Base-by-base conservation (phyloP, 805 yeast species). In the Kluyveromyces nonfermentans region DNA sequence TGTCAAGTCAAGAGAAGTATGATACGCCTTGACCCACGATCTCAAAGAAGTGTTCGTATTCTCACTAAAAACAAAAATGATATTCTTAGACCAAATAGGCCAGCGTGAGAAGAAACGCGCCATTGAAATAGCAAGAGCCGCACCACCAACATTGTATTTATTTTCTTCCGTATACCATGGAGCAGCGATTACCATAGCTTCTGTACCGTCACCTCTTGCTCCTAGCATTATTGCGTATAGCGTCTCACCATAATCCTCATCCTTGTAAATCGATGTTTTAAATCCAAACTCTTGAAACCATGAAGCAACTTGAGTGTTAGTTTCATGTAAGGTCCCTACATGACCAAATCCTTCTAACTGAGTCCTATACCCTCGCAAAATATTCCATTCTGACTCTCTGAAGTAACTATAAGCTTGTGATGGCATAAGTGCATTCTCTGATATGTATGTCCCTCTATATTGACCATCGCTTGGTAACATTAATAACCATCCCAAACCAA, bases 381-480 rank as follows among this genome's bases (percentile, higher is more conserved):
- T 69, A 55, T 89, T 86, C 97, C 97, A 93, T 60, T 93, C 97
- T 34, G 87, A 78, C 57, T 90, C 97, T 44, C 97, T 73, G 61
- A 85, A 93, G 59, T 87, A 88, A 19, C 94, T 80, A 53, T 82
- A 81, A 2, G 93, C 97, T 61, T 93, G 97, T 0, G 95, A 89
- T 7, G 99, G 97, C 85, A 93, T 80, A 60, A 93, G 69, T 28
- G 99, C 99, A 64, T 93, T 93, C 59, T 93, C 99, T 7, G 95
- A 83, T 10, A 89, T 83, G 61, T 93, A 93, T 2, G 96, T 87
- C 49, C 71, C 65, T 44, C 97, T 70, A 60, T 69, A 86, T 57
- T 85, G 86, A 17, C 96, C 97, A 15, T 83, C 83, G 52, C 78
- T 49, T 0, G 97, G 96, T 40, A 88, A 67, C 18, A 65, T 54